Conservation (phyloP, 75 land plant species). For the Adiantum capillusveneris region DNA sequence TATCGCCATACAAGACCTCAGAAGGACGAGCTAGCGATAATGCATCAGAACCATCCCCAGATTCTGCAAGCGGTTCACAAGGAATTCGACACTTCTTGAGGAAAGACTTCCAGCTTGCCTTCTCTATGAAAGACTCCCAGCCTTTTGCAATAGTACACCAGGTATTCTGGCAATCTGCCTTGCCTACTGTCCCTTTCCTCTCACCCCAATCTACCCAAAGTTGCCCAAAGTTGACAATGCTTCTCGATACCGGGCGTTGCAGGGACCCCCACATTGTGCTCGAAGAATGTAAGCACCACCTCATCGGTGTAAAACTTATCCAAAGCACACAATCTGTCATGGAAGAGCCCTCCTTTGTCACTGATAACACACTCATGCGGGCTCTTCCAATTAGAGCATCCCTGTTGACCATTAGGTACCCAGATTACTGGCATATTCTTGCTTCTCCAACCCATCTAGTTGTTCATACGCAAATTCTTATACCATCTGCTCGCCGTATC, state of each 20-base stretch:
- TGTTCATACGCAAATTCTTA: neutral
- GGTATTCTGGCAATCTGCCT: too few relatives aligned
- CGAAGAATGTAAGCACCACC: neutral
- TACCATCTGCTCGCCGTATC: constrained; percentile 1
- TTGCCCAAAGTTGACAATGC: neutral
- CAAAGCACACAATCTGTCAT: neutral
- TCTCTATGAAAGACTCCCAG: neutral
- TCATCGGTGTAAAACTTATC: neutral
- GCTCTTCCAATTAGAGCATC: neutral
- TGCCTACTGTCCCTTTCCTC: neutral
- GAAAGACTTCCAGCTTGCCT: neutral
- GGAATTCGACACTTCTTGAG: too few relatives aligned
- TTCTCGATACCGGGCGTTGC: neutral
- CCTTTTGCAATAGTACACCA: constrained; percentile 1
- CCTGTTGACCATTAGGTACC: neutral
- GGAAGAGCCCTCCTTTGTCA: constrained; percentile 1
- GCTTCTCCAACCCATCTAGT: neutral
- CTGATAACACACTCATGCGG: constrained; percentile 6
- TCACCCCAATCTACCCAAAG: constrained; percentile 7
- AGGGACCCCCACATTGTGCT: constrained; percentile 2
- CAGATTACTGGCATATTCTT: neutral
- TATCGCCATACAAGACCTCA: neutral
- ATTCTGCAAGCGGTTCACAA: neutral
- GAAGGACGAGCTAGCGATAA: neutral
- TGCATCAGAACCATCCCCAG: neutral